Base-by-base conservation (phyloP, 371 early-diverging fungal genomes). In the Haplosporangium sp. region DNA sequence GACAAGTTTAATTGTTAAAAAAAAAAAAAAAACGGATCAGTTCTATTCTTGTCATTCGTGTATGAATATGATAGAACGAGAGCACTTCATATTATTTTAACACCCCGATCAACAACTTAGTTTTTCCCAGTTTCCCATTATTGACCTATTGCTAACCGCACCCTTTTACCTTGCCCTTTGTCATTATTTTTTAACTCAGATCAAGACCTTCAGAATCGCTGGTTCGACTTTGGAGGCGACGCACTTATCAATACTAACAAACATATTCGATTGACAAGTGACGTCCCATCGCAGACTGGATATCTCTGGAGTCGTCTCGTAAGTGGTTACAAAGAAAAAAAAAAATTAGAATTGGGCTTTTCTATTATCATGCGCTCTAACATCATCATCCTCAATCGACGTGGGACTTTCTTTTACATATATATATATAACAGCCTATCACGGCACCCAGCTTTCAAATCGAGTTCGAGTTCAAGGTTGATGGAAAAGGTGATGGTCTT, bases 391-490 rank as follows among this genome's bases (percentile, higher is more conserved):
- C 13, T 38, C 40, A 11, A 27, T 35, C 35, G 64, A 15, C 7
- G 27, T 27, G 27, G 27, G 27, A 1, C 27, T 27, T 27, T 27
- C 27, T 27, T 27, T 27, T 27, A n/a, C n/a, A n/a, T 27, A 27
- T 17, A 9, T n/a, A 39, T 19, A 38, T 11, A 20, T 34, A 27
- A 42, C 69, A 90, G 91, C 91, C 93, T 60, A 86, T 96, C 65
- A 91, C 92, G 1, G 84, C 89, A 44, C 81, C 86, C 59, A 90
- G 93, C 76, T 98, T 97, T 93, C 86, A 92, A 78, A 77, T 97
- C 38, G 98, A 98, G 76, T 93, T 99, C 77, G 96, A 97, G 78
- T 97, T 97, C 85, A 92, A 91, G 67, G 93, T 99, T 39, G 87
- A 86, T 59, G 95, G 96, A 63, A 86, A 87, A 61, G 85, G 87